These are phyloP conservation scores for Hypomontagnella monticulosa DNA, from an alignment of 495 filamentous ascomycete genomes.

Conservation along the genomic window DNA sequence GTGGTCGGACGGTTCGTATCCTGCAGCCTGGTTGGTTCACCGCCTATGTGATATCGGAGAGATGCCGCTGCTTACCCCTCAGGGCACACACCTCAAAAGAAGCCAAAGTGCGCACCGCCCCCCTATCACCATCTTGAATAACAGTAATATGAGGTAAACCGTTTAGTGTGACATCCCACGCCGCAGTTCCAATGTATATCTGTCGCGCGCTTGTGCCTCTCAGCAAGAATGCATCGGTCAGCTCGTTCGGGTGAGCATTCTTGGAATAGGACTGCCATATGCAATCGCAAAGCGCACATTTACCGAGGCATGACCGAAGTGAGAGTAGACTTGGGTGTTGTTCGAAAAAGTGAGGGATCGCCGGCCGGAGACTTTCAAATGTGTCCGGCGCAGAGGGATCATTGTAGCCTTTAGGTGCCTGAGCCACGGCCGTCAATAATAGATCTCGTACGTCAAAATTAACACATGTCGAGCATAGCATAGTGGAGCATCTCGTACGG, in stretches of 20 bases:
- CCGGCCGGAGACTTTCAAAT: slow-evolving; percentile 28
- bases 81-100: slow-evolving; percentile 41
- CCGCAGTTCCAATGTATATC: slow-evolving; percentile 33
- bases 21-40: slow-evolving; percentile 21
- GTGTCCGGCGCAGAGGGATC: slow-evolving; percentile 25
- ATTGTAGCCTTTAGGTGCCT: slow-evolving; percentile 23
- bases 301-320: slow-evolving; percentile 24
- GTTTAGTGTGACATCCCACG: slow-evolving; percentile 34
- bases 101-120: slow-evolving; percentile 19
- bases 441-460: slow-evolving; percentile 33
- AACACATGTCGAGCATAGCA: slow-evolving; percentile 31
- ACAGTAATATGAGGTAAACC: slow-evolving; percentile 38
- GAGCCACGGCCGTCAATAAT: slow-evolving; percentile 28
- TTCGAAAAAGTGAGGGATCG: slow-evolving; percentile 35
- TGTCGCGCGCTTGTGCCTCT: slow-evolving; percentile 15
- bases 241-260: slow-evolving; percentile 27
- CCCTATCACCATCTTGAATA: slow-evolving; percentile 22
- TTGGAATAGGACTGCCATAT: slow-evolving; percentile 37
- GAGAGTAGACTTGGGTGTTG: slow-evolving; percentile 27
- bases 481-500: background rate
- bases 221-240: slow-evolving; percentile 25
- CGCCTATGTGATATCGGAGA: background rate
- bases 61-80: slow-evolving; percentile 26
- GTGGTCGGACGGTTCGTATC: slow-evolving; percentile 29
- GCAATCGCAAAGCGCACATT: slow-evolving; percentile 33